Conservation (phyloP, 768 basidiomycete species). For the Rhodosporidiobolus odoratus region DNA sequence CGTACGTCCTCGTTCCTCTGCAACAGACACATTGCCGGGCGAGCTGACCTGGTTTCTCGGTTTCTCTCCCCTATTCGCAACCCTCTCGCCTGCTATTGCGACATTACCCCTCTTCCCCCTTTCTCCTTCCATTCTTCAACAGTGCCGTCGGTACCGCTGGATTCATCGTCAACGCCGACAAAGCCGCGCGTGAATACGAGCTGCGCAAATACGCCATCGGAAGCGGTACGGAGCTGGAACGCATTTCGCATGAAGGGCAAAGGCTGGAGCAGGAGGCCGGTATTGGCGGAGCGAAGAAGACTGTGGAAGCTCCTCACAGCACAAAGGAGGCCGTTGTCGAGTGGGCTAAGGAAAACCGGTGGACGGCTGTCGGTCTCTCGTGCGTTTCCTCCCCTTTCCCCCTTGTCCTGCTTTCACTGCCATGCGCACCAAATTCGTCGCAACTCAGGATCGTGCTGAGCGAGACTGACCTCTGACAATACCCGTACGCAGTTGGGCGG, state of each 20-base stretch:
- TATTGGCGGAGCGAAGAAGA: background rate
- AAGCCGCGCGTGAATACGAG: conserved; percentile 33
- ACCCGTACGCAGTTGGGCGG: conserved; percentile 28
- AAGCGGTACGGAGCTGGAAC: conserved; percentile 28
- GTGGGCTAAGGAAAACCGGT: conserved; percentile 37
- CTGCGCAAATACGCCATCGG: conserved; percentile 32
- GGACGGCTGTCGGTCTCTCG: conserved; percentile 28
- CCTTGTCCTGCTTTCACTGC: background rate
- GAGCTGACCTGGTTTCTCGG: conserved; percentile 1
- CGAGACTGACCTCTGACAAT: no score
- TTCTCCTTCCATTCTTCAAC: background rate
- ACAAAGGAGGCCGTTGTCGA: conserved; percentile 33
- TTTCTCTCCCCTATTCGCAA: background rate
- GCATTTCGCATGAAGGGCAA: conserved; percentile 23
- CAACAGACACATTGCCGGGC: background rate
- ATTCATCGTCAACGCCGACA: conserved; percentile 36
- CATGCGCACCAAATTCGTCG: background rate
- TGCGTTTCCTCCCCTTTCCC: background rate
- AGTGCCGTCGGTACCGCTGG: conserved; percentile 23
- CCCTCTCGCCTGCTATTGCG: background rate
- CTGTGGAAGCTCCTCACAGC: background rate
- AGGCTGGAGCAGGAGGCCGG: conserved; percentile 31
- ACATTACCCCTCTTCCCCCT: background rate
- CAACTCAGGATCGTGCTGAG: no score
- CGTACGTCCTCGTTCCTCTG: conserved; percentile 8